A percentile compares a stretch with the other conserved stretches of the same genome.
Evolutionary conservation across 371 early-diverging fungal genomes (phyloP).

Genomic region (Massospora cicadina): DNA sequence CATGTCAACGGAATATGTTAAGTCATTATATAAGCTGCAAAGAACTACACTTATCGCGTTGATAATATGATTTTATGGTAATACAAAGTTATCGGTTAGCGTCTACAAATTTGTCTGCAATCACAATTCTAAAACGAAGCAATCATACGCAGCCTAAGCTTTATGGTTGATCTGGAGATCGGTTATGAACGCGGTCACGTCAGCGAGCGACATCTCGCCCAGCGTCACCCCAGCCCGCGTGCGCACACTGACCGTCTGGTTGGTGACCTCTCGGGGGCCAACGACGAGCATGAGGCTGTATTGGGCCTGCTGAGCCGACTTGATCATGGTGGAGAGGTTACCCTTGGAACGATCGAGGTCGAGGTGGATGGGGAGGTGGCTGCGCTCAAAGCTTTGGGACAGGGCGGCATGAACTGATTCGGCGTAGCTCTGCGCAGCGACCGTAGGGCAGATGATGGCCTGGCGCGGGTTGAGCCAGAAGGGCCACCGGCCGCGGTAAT

Average conservation of each 20-base stretch:
- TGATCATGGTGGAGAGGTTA: constrained; percentile 94
- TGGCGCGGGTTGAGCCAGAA: constrained; percentile 99
- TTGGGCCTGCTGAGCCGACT: constrained; percentile 55
- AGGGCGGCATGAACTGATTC: constrained; percentile 29
- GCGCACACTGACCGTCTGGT: constrained; percentile 73
- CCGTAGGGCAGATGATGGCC: constrained; percentile 73
- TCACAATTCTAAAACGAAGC: too few relatives aligned
- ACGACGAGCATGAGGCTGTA: constrained; percentile 83
- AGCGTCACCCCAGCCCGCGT: constrained; percentile 35
- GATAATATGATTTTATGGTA: too few relatives aligned
- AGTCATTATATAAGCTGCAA: too few relatives aligned
- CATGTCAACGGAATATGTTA: too few relatives aligned
- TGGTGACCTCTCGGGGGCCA: constrained; percentile 74
- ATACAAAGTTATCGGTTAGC: too few relatives aligned
- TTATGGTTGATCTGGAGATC: not conserved
- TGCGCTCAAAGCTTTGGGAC: constrained; percentile 14
- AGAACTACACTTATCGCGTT: too few relatives aligned
- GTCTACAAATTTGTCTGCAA: too few relatives aligned
- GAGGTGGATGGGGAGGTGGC: constrained; percentile 47
- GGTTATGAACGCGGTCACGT: not conserved
- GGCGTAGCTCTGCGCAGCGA: constrained; percentile 39
- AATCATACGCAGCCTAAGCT: too few relatives aligned
- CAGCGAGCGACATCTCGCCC: not conserved
- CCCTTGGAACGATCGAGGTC: constrained; percentile 75
- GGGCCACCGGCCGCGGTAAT: constrained; percentile 92